These are phyloP conservation scores for Taiozyma sp. DNA, from an alignment of 1,139 yeast genomes.

Conservation along the genomic window DNA sequence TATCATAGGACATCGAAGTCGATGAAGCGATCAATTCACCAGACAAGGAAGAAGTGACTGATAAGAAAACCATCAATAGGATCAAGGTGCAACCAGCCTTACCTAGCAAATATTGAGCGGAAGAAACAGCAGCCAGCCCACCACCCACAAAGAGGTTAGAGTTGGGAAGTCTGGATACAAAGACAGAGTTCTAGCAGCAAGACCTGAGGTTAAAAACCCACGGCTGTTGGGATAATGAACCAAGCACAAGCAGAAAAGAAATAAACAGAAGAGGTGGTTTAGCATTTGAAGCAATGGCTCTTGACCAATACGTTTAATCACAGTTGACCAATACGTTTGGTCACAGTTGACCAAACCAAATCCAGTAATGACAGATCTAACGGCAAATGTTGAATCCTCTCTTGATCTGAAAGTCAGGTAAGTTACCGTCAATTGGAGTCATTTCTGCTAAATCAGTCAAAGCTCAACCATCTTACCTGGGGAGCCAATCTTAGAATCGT, in stretches of 20 bases:
- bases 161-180: conserved; percentile 29
- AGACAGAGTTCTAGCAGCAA: conserved; percentile 33
- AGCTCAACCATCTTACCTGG: conserved; percentile 43
- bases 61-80: conserved; percentile 42
- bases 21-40: conserved; percentile 47
- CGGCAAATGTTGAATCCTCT: conserved; percentile 35
- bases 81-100: conserved; percentile 40
- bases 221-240: conserved; percentile 39
- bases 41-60: conserved; percentile 45
- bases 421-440: conserved; percentile 40
- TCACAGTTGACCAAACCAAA: conserved; percentile 28
- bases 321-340: conserved; percentile 14
- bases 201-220: conserved; percentile 40
- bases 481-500: conserved; percentile 38
- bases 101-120: conserved; percentile 40
- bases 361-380: conserved; percentile 32
- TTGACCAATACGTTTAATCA: conserved; percentile 11
- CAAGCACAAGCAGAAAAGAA: conserved; percentile 41
- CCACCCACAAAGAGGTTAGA: conserved; percentile 22
- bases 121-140: conserved; percentile 41
- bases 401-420: conserved; percentile 42
- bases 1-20: conserved; percentile 41
- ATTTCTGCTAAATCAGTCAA: conserved; percentile 28
- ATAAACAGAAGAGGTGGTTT: conserved; percentile 38
- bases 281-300: conserved; percentile 37